A percentile compares a stretch with the other conserved stretches of the same genome.
These are phyloP conservation scores for Opeltia flavorubescens DNA, from an alignment of 495 filamentous ascomycete species.

Conservation along the genomic window DNA sequence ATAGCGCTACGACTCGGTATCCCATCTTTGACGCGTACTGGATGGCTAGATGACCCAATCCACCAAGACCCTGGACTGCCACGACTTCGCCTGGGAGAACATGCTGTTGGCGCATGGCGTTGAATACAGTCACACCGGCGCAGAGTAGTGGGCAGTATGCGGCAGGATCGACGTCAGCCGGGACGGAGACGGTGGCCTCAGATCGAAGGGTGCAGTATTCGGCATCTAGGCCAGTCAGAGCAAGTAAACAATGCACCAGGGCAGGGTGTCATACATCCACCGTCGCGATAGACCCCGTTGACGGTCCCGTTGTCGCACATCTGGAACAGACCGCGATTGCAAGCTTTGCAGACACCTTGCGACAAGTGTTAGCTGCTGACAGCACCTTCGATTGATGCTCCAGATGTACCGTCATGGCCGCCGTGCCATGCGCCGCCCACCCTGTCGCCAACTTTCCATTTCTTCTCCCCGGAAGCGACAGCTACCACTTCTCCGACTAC, in stretches of 20 bases:
- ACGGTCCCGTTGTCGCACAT: constrained; percentile 31
- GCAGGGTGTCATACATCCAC: constrained; percentile 27
- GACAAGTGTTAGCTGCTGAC: background rate
- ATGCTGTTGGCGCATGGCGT: constrained; percentile 44
- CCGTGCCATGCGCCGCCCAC: constrained; percentile 44
- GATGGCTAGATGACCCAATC: constrained; percentile 50
- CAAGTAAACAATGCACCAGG: constrained; percentile 14
- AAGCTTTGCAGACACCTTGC: constrained; percentile 24
- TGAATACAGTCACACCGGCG: constrained; percentile 58
- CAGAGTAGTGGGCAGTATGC: constrained; percentile 50
- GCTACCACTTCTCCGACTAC: constrained; percentile 47
- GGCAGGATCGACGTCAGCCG: constrained; percentile 38
- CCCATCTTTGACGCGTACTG: constrained; percentile 52
- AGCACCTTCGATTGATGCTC: background rate
- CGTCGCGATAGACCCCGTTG: constrained; percentile 38
- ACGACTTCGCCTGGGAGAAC: constrained; percentile 41
- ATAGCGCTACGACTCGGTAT: constrained; percentile 45
- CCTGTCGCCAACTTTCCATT: constrained; percentile 48
- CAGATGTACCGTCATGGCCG: constrained; percentile 25
- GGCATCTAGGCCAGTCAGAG: constrained; percentile 24
- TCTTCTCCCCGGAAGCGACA: constrained; percentile 35
- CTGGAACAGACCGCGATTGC: constrained; percentile 27
- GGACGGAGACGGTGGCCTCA: constrained; percentile 46
- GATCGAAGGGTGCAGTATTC: constrained; percentile 46
- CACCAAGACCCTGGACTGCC: constrained; percentile 49